A percentile compares a stretch with the other conserved stretches of the same genome.
These are phyloP conservation scores for Xylaria sp. DNA, from an alignment of 2,329 filamentous ascomycete genomes.

Conservation along the genomic window DNA sequence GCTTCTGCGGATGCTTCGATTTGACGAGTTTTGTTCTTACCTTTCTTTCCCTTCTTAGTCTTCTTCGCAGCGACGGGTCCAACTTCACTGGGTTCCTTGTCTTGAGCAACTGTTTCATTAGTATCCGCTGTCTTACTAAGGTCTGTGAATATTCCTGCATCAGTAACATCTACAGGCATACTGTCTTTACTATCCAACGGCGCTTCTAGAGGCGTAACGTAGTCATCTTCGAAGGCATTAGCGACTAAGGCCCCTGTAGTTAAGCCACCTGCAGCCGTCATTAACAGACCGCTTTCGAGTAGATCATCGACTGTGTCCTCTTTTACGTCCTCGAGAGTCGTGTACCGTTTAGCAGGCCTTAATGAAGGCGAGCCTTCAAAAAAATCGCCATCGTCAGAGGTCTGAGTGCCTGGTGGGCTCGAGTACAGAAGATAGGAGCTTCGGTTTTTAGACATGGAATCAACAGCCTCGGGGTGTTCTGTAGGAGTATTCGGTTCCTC, in stretches of 20 bases:
- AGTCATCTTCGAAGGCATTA: background rate
- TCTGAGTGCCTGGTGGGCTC: conserved; percentile 44
- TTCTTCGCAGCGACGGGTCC: conserved; percentile 19
- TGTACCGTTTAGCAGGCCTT: conserved; percentile 13
- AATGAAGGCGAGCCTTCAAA: conserved; percentile 26
- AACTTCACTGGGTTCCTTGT: conserved; percentile 15
- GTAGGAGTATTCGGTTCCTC: conserved; percentile 30
- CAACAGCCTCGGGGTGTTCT: conserved; percentile 45
- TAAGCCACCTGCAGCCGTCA: background rate
- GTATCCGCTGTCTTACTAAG: background rate
- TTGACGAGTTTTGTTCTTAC: conserved; percentile 41
- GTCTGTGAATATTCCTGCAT: background rate
- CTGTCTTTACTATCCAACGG: background rate
- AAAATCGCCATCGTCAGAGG: conserved; percentile 21
- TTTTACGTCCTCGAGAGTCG: conserved; percentile 7
- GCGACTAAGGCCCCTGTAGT: conserved; percentile 15
- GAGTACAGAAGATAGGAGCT: conserved; percentile 51
- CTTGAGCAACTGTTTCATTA: conserved; percentile 15
- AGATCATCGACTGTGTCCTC: conserved; percentile 10
- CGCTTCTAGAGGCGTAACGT: background rate
- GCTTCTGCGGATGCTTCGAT: conserved; percentile 3
- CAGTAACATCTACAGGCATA: conserved; percentile 6
- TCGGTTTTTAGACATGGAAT: conserved; percentile 50
- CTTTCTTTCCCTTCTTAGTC: conserved; percentile 50
- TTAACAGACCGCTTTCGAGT: background rate